Evolutionary conservation across 139 green algal species (phyloP).

Genomic region (Desmodesmus armatus): DNA sequence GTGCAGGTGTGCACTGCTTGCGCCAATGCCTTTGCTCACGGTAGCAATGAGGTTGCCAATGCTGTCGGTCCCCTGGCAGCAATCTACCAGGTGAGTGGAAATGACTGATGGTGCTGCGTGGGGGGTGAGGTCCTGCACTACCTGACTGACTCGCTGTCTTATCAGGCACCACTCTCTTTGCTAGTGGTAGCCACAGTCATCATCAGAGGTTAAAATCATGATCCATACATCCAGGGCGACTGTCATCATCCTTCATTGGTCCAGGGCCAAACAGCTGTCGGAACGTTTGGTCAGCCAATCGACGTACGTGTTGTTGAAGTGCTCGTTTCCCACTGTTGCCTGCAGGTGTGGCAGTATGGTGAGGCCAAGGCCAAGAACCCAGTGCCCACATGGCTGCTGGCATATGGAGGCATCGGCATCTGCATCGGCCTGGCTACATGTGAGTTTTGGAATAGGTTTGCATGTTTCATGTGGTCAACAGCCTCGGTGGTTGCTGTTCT

Average conservation of each 20-base stretch:
- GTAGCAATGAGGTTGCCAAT: slow-evolving; percentile 90
- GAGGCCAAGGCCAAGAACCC: slow-evolving; percentile 41
- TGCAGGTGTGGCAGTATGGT: slow-evolving; percentile 1
- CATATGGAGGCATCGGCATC: slow-evolving; percentile 78
- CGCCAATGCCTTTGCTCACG: slow-evolving; percentile 82
- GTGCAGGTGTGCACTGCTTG: slow-evolving; percentile 85
- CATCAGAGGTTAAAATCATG: too few relatives aligned
- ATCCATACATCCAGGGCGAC: too few relatives aligned
- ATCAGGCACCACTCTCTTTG: too few relatives aligned
- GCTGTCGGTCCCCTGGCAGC: slow-evolving; percentile 50
- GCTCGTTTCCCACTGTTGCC: too few relatives aligned
- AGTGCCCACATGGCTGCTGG: slow-evolving; percentile 82
- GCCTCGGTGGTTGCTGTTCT: neutral
- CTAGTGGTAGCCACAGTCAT: too few relatives aligned
- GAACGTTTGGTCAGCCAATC: too few relatives aligned
- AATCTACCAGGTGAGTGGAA: too few relatives aligned
- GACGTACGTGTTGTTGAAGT: too few relatives aligned
- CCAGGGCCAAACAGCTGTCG: too few relatives aligned
- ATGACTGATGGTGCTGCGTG: neutral
- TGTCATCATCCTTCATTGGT: too few relatives aligned
- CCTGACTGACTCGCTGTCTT: slow-evolving; percentile 14
- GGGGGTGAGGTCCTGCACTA: neutral
- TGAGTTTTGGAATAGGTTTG: neutral
- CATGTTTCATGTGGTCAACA: neutral
- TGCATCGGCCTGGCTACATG: slow-evolving; percentile 80